Percentiles rank a stretch among this genome's conserved stretches.
Evolutionary conservation across 192 early-diverging fungal genomes (phyloP).

Genomic region (Gonapodya prolifera): DNA sequence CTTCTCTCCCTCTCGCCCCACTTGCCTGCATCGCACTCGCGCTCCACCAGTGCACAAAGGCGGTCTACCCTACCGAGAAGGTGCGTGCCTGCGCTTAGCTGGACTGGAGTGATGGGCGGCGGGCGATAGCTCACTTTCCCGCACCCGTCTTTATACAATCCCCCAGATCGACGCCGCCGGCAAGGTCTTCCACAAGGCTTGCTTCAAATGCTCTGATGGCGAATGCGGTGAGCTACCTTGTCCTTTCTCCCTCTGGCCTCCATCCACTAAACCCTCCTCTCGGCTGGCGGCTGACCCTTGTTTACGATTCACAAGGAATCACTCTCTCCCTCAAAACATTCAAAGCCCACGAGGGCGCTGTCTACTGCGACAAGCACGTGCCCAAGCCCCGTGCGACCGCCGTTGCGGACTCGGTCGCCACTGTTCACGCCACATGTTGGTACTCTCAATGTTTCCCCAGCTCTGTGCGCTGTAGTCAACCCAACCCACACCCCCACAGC

Average conservation of each 20-base stretch:
- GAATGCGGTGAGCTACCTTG: slow-evolving; percentile 11
- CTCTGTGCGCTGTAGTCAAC: not conserved
- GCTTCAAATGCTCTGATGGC: slow-evolving; percentile 28
- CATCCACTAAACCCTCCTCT: not conserved
- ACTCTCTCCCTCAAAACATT: slow-evolving; percentile 25
- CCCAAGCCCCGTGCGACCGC: slow-evolving; percentile 21
- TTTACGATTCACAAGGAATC: slow-evolving; percentile 7
- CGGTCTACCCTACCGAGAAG: slow-evolving; percentile 29
- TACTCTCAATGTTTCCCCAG: not conserved
- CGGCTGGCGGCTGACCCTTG: not conserved
- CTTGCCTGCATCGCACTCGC: not conserved
- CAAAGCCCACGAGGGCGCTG: slow-evolving; percentile 17
- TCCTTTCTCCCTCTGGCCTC: not conserved
- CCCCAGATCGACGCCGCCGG: slow-evolving; percentile 16
- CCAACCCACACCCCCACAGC: not conserved
- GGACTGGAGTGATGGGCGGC: no score
- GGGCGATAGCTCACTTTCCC: no score
- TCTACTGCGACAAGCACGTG: slow-evolving; percentile 25
- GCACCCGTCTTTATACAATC: no score
- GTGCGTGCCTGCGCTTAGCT: slow-evolving; percentile 1
- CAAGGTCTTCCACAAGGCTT: slow-evolving; percentile 29
- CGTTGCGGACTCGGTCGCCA: slow-evolving; percentile 13
- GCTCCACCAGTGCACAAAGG: slow-evolving; percentile 15
- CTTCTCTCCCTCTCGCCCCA: not conserved
- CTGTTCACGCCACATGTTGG: slow-evolving; percentile 12